Base-by-base conservation (phyloP, 495 filamentous ascomycete genomes). In the Mycothermus thermophilus region DNA sequence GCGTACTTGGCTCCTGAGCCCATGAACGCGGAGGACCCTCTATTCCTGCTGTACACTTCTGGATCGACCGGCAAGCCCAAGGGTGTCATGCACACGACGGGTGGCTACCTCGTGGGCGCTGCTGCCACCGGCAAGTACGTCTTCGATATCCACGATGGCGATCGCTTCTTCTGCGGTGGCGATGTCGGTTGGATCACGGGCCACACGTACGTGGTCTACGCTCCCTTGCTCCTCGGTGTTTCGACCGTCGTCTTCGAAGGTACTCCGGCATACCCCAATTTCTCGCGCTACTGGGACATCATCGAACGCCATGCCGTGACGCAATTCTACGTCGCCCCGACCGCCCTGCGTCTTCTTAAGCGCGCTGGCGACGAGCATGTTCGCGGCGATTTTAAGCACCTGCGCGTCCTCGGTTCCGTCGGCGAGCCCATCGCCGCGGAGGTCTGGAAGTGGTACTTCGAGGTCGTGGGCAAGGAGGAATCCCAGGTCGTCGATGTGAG, bases 371-470 rank as follows among this genome's bases (percentile, higher is more conserved):
- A 95, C 47, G 71, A 95, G 41, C 81, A 92, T 53, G 83, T 94
- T 31, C 82, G 81, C 59, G 72, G 78, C 43, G 62, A 83, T 51
- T 93, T 96, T 85, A 80, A 81, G 57, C 75, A 78, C 46, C 71
- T 97, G 39, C 72, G 90, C 52, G 74, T 96, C 12, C 67, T 97
- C 27, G 90, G 90, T 19, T 93, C 87, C n/a, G 90, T 99, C 38
- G 90, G 90, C 43, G 90, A 99, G 60, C 90, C 90, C 22, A 99
- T 99, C 52, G 90, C 90, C 21, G 86, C 90, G 13, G 90, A 99
- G 58, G 83, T 99, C 24, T 99, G 90, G 90, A 95, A 95, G 62
- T 99, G 90, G 90, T 99, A 99, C 64, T 87, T 84, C 52, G 84
- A 96, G 60, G 72, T 82, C 44, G 88, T 99, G 25, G 90, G 90